These are phyloP conservation scores for Boechera divaricarpa DNA, from an alignment of 345 rosid genomes.

Conservation along the genomic window DNA sequence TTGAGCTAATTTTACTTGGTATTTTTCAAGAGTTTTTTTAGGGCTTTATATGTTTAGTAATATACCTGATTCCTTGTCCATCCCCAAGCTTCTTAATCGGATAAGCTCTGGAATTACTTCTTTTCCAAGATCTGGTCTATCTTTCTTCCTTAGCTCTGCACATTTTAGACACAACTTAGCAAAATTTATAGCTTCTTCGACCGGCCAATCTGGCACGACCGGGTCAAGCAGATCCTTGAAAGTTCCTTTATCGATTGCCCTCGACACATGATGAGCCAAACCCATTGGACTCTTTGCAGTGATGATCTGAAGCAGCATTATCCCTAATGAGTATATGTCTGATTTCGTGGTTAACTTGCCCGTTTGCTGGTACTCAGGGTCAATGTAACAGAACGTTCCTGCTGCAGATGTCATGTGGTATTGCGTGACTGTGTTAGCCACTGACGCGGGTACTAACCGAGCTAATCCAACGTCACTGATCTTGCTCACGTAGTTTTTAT, in stretches of 20 bases:
- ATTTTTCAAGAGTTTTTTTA: not conserved
- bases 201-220: constrained; percentile 69
- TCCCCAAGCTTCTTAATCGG: constrained; percentile 61
- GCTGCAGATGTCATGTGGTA: constrained; percentile 93
- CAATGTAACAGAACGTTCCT: constrained; percentile 91
- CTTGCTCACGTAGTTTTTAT: constrained; percentile 81
- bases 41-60: constrained; percentile 2
- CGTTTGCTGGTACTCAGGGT: constrained; percentile 91
- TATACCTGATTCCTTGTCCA: constrained; percentile 39
- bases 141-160: constrained; percentile 80
- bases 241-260: constrained; percentile 69
- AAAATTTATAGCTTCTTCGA: constrained; percentile 65
- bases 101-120: constrained; percentile 74
- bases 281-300: constrained; percentile 91
- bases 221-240: constrained; percentile 72
- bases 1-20: not conserved
- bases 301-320: constrained; percentile 82
- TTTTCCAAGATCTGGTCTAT: constrained; percentile 79
- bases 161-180: constrained; percentile 70
- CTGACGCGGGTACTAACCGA: constrained; percentile 81
- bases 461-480: constrained; percentile 96
- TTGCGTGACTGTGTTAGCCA: constrained; percentile 80
- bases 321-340: constrained; percentile 79
- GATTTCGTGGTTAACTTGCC: constrained; percentile 86
- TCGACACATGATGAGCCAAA: constrained; percentile 72